Percentiles rank a stretch among this genome's conserved stretches.
These are phyloP conservation scores for Atkinsonella texensis DNA, from an alignment of 2,329 filamentous ascomycete species.

Conservation along the genomic window DNA sequence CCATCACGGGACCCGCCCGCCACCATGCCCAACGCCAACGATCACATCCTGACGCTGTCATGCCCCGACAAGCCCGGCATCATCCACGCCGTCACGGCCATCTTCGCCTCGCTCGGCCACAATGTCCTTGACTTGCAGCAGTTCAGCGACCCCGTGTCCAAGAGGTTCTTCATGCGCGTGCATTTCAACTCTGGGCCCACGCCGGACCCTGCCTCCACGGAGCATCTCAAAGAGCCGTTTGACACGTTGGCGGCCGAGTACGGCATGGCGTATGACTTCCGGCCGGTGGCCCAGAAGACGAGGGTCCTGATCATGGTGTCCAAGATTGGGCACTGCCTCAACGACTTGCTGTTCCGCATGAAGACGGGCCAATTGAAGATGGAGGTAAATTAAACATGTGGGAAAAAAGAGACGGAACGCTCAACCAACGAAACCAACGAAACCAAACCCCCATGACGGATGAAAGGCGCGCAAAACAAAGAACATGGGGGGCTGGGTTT, in stretches of 20 bases:
- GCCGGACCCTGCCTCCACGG: constrained; percentile 31
- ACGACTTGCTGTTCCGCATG: constrained; percentile 71
- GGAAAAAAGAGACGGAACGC: too few species aligned
- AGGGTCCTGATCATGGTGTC: constrained; percentile 80
- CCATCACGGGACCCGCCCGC: too few species aligned
- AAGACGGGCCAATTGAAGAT: constrained; percentile 63
- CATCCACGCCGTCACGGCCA: constrained; percentile 70
- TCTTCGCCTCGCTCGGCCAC: constrained; percentile 60
- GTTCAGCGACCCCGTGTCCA: constrained; percentile 62
- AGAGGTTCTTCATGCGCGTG: constrained; percentile 81
- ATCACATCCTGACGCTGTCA: constrained; percentile 68
- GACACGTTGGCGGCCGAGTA: constrained; percentile 48
- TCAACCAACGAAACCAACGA: too few species aligned
- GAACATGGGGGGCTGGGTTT: too few species aligned
- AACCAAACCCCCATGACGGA: too few species aligned
- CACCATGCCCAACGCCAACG: constrained; percentile 28
- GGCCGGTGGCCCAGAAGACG: constrained; percentile 56
- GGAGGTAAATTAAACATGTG: constrained; percentile 33
- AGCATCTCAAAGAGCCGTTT: constrained; percentile 44
- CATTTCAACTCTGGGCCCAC: constrained; percentile 53
- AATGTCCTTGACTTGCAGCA: constrained; percentile 80
- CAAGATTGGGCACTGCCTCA: constrained; percentile 77
- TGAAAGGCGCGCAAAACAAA: too few species aligned
- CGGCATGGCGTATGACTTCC: constrained; percentile 59
- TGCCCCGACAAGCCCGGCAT: constrained; percentile 79